Evolutionary conservation across 2,329 filamentous ascomycete genomes (phyloP).

Genomic region (Cladosporium velox): DNA sequence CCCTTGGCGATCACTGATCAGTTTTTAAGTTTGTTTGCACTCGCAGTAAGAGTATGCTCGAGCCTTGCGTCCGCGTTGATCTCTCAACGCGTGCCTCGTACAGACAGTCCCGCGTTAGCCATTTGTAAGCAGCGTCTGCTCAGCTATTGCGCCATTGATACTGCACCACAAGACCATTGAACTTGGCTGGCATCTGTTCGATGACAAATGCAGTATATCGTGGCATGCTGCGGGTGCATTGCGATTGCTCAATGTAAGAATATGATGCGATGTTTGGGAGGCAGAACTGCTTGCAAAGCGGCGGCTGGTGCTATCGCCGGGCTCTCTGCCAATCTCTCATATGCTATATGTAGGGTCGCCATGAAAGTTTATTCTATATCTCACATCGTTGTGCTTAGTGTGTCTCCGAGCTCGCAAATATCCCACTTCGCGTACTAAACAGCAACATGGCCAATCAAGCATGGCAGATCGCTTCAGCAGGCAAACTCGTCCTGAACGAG

Average conservation of each 20-base stretch:
- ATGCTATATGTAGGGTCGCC: background rate
- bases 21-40: background rate
- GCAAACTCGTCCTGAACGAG: slow-evolving; percentile 24
- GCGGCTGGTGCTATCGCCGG: background rate
- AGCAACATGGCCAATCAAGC: slow-evolving; percentile 26
- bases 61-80: background rate
- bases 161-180: background rate
- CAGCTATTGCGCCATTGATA: slow-evolving; percentile 2
- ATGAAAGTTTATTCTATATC: background rate
- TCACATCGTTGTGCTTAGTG: background rate
- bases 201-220: background rate
- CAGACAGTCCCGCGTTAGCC: background rate
- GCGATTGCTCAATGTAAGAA: background rate
- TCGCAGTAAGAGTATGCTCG: background rate
- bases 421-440: background rate
- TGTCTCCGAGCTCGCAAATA: background rate
- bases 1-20: background rate
- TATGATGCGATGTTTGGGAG: background rate
- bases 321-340: background rate
- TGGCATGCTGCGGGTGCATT: background rate
- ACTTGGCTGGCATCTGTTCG: background rate
- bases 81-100: background rate
- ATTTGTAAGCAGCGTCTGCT: slow-evolving; percentile 3
- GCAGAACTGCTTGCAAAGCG: background rate
- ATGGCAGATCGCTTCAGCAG: slow-evolving; percentile 29